Base-by-base conservation (phyloP, 805 yeast genomes). In the Saccharomycopsis fodiens region DNA sequence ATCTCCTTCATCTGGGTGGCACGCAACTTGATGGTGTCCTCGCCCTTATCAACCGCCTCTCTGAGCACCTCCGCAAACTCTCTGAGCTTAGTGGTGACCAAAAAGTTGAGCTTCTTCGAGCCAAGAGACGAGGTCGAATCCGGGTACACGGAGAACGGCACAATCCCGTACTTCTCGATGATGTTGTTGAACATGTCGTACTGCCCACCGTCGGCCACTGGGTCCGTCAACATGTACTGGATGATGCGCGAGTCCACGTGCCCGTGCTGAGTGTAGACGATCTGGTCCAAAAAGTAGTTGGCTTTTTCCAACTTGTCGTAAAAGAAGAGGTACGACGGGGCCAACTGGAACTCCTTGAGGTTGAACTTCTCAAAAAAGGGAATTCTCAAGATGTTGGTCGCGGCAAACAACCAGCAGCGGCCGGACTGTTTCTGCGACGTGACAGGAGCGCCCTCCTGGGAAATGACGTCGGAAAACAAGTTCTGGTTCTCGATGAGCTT, bases 371-470 rank as follows among this genome's bases (percentile, higher is more conserved):
- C 67, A 63, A 79, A 77, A 39, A 83, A 74, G 43, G 70, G 70
- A 45, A 81, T 59, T 55, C 95, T 73, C 57, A 85, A 65, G 47
- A 83, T 73, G 55, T 86, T 86, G 44, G 85, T 76, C 1, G 93
- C 75, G 8, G 95, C 95, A 62, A 86, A 86, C 51, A 86, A 70
- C 95, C 95, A 86, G 64, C 96, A 86, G 56, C 95, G 68, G 27
- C 95, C 96, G 19, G 85, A 76, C 7, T 77, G 61, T 56, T 76
- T 74, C 67, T 86, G 96, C 63, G 81, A 79, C 46, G 82, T 79
- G 15, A 82, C 71, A 23, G 89, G 88, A 1, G 76, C 57, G 3
- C 81, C 82, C 54, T 75, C 79, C 3, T 65, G 65, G 41, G 65
- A 64, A 30, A 74, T 66, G 41, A 58, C 61, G 47, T 62, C 53